A percentile compares a stretch with the other conserved stretches of the same genome.
These are phyloP conservation scores for Trametes sanguinea DNA, from an alignment of 768 basidiomycete species.

Conservation along the genomic window DNA sequence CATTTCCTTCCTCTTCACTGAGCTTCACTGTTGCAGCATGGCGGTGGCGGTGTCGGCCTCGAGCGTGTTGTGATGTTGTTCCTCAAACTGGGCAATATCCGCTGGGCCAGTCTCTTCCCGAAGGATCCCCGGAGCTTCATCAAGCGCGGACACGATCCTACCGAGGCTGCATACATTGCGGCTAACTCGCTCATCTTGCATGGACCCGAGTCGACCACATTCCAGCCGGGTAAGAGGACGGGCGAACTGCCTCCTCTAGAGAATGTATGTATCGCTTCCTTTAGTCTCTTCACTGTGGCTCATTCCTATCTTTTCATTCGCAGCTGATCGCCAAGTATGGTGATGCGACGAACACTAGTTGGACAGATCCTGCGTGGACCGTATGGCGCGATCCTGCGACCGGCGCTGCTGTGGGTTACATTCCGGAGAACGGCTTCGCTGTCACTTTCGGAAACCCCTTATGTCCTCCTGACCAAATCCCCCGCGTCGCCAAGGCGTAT, in stretches of 20 bases:
- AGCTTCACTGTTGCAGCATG: constrained; percentile 49
- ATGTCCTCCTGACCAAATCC: constrained; percentile 40
- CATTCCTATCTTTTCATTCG: not conserved
- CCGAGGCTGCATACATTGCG: constrained; percentile 26
- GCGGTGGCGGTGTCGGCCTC: constrained; percentile 92
- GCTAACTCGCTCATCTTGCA: constrained; percentile 31
- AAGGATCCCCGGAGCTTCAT: constrained; percentile 90
- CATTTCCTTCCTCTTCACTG: not conserved
- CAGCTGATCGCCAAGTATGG: constrained; percentile 64
- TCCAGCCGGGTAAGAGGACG: constrained; percentile 24
- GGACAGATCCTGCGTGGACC: constrained; percentile 58
- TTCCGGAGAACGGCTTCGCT: constrained; percentile 50
- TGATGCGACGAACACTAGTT: constrained; percentile 68
- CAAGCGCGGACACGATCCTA: constrained; percentile 28
- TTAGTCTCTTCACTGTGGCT: not conserved
- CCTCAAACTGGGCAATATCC: constrained; percentile 93
- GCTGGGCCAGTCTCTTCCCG: constrained; percentile 91
- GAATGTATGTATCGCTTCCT: constrained; percentile 27
- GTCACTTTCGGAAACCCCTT: constrained; percentile 69
- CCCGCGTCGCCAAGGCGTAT: constrained; percentile 50
- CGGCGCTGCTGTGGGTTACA: constrained; percentile 66
- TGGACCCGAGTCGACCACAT: constrained; percentile 34
- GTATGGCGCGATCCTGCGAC: constrained; percentile 53
- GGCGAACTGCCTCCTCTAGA: constrained; percentile 36
- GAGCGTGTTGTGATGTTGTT: constrained; percentile 97